These are phyloP conservation scores for Entrophospora sp. DNA, from an alignment of 192 early-diverging fungal genomes.

Conservation along the genomic window DNA sequence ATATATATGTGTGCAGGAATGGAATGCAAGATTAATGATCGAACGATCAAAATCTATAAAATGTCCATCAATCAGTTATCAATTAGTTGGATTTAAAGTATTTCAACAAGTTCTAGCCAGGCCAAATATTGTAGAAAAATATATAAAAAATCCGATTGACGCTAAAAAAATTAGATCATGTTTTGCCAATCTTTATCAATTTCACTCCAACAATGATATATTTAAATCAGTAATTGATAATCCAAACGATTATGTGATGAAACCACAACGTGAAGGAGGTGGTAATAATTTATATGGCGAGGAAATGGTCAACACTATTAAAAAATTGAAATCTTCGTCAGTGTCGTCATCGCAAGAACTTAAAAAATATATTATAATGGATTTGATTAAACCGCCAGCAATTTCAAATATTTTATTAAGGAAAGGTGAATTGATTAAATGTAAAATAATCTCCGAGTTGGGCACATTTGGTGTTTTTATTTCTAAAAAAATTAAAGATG, in stretches of 20 bases:
- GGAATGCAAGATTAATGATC: slow-evolving; percentile 78
- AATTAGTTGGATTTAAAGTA: slow-evolving; percentile 89
- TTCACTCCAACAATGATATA: too few species aligned
- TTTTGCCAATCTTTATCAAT: slow-evolving; percentile 86
- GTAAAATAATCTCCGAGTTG: slow-evolving; percentile 83
- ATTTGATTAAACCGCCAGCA: slow-evolving; percentile 74
- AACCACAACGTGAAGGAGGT: slow-evolving; percentile 96
- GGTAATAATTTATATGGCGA: too few species aligned
- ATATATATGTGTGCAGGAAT: too few species aligned
- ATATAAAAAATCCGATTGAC: slow-evolving; percentile 31
- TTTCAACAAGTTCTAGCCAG: slow-evolving; percentile 86
- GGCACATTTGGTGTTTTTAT: slow-evolving; percentile 91
- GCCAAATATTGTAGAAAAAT: slow-evolving; percentile 71
- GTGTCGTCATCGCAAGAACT: slow-evolving; percentile 72
- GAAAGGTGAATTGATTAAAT: slow-evolving; percentile 58
- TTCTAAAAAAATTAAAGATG: too few species aligned
- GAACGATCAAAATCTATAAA: slow-evolving; percentile 80
- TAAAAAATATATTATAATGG: slow-evolving; percentile 99
- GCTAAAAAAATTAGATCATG: slow-evolving; percentile 52
- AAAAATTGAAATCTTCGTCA: slow-evolving; percentile 42
- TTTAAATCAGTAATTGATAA: slow-evolving; percentile 48
- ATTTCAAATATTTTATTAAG: slow-evolving; percentile 69
- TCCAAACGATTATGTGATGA: slow-evolving; percentile 75
- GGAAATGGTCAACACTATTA: slow-evolving; percentile 33
- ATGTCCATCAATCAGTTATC: slow-evolving; percentile 86